Evolutionary conservation across 257 asterid species (phyloP).

Genomic region (Solanum medicagineum): DNA sequence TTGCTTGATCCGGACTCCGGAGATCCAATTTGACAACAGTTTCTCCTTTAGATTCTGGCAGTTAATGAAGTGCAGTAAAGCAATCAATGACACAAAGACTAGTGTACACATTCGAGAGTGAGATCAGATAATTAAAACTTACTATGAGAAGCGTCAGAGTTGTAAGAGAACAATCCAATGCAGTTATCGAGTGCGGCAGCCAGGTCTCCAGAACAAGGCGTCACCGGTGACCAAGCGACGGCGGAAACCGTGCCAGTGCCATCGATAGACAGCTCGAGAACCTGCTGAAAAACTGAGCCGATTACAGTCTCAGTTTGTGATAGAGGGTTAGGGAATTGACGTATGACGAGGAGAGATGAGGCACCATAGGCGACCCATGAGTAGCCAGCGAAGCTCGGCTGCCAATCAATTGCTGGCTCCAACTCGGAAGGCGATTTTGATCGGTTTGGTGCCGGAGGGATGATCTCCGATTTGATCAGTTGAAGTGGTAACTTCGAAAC

Average conservation of each 20-base stretch:
- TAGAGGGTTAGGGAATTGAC: constrained; percentile 81
- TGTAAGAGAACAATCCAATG: constrained; percentile 39
- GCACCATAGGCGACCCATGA: constrained; percentile 96
- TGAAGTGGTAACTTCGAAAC: constrained; percentile 53
- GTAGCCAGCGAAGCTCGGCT: constrained; percentile 58
- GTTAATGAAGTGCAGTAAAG: neutral
- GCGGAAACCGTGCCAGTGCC: constrained; percentile 39
- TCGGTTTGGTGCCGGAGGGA: constrained; percentile 70
- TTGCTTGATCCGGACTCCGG: neutral
- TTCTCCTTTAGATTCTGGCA: neutral
- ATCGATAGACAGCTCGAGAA: constrained; percentile 51
- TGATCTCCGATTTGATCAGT: constrained; percentile 44
- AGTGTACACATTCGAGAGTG: neutral
- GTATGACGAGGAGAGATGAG: constrained; percentile 63
- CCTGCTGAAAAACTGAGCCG: constrained; percentile 74
- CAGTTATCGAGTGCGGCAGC: constrained; percentile 59
- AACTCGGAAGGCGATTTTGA: constrained; percentile 18
- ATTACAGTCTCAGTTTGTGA: constrained; percentile 42
- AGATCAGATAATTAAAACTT: constrained; percentile 18
- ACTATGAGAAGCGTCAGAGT: constrained; percentile 33
- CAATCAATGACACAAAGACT: neutral
- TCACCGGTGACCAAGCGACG: constrained; percentile 71
- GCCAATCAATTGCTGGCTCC: constrained; percentile 57
- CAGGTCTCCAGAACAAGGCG: constrained; percentile 71
- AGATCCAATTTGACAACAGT: neutral